Conservation (phyloP, 208 protist genomes). For the Trypanosomatidae sp. region DNA sequence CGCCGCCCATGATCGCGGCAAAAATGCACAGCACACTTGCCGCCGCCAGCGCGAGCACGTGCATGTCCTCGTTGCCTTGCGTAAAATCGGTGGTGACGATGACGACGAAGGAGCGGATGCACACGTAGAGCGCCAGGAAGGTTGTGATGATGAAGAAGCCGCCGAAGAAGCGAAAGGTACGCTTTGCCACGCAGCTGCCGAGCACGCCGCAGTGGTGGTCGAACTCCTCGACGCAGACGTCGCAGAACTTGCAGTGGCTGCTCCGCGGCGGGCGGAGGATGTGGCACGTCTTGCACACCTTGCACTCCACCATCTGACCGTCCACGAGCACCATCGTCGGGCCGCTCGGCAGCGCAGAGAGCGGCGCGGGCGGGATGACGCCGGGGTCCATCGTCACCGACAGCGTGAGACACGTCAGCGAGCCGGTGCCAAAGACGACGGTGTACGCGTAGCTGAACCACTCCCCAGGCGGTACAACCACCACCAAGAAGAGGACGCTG, state of each 20-base stretch:
- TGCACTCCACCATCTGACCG: slow-evolving; percentile 44
- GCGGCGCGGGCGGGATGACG: slow-evolving; percentile 56
- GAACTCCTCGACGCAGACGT: slow-evolving; percentile 85
- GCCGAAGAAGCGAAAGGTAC: slow-evolving; percentile 84
- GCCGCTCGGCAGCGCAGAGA: slow-evolving; percentile 5
- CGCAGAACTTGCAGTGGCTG: slow-evolving; percentile 78
- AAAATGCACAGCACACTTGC: slow-evolving; percentile 24
- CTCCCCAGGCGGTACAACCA: slow-evolving; percentile 54
- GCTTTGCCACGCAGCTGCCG: slow-evolving; percentile 75
- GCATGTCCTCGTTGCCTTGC: slow-evolving; percentile 2
- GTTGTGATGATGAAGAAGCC: slow-evolving; percentile 65
- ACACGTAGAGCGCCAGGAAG: slow-evolving; percentile 39
- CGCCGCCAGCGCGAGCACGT: slow-evolving; percentile 28
- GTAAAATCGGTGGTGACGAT: slow-evolving; percentile 23
- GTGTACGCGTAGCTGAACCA: slow-evolving; percentile 48
- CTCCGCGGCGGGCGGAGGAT: slow-evolving; percentile 76
- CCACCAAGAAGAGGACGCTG: slow-evolving; percentile 36
- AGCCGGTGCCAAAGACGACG: slow-evolving; percentile 25
- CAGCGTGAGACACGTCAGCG: slow-evolving; percentile 49
- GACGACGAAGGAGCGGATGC: slow-evolving; percentile 44
- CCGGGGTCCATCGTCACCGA: slow-evolving; percentile 74
- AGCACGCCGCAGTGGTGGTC: slow-evolving; percentile 86
- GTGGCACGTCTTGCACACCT: slow-evolving; percentile 82
- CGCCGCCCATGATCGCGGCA: slow-evolving; percentile 10
- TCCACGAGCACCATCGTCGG: slow-evolving; percentile 31